These are phyloP conservation scores for Alternaria incomplexa DNA, from an alignment of 2,329 filamentous ascomycete species.

Conservation along the genomic window DNA sequence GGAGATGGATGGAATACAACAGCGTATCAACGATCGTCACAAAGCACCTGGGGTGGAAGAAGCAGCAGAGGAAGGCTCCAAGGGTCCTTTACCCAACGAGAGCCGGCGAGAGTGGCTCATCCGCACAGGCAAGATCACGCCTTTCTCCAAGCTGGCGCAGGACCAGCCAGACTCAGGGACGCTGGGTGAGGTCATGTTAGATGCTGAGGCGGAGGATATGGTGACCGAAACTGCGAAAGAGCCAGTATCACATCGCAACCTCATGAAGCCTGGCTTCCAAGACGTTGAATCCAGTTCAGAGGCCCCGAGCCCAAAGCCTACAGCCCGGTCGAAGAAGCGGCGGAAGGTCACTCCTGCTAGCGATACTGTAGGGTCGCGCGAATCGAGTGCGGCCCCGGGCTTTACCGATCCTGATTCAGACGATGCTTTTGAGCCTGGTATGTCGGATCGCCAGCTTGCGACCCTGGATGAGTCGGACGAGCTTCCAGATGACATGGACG, in stretches of 20 bases:
- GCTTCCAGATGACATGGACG: slow-evolving; percentile 38
- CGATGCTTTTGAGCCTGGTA: slow-evolving; percentile 50
- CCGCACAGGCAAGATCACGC: slow-evolving; percentile 95
- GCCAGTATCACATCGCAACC: slow-evolving; percentile 55
- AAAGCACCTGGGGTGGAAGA: slow-evolving; percentile 58
- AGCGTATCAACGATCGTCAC: slow-evolving; percentile 79
- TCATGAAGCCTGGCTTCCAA: slow-evolving; percentile 57
- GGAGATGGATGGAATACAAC: slow-evolving; percentile 80
- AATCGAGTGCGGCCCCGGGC: slow-evolving; percentile 24
- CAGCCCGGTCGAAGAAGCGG: slow-evolving; percentile 49
- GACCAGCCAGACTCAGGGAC: slow-evolving; percentile 69
- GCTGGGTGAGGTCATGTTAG: slow-evolving; percentile 77
- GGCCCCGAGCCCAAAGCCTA: slow-evolving; percentile 36
- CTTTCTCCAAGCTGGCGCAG: slow-evolving; percentile 81
- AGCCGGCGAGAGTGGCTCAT: slow-evolving; percentile 88
- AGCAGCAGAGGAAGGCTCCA: slow-evolving; percentile 54
- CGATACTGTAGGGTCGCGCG: slow-evolving; percentile 16
- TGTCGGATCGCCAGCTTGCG: slow-evolving; percentile 49
- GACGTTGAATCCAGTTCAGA: slow-evolving; percentile 38
- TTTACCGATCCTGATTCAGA: slow-evolving; percentile 47
- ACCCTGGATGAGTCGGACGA: slow-evolving; percentile 49
- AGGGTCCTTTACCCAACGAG: slow-evolving; percentile 75
- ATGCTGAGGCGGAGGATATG: slow-evolving; percentile 76
- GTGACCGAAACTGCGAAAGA: slow-evolving; percentile 52
- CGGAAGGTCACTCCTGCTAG: slow-evolving; percentile 33